Evolutionary conservation across 768 basidiomycete species (phyloP).

Genomic region (Boletellus ananiceps): DNA sequence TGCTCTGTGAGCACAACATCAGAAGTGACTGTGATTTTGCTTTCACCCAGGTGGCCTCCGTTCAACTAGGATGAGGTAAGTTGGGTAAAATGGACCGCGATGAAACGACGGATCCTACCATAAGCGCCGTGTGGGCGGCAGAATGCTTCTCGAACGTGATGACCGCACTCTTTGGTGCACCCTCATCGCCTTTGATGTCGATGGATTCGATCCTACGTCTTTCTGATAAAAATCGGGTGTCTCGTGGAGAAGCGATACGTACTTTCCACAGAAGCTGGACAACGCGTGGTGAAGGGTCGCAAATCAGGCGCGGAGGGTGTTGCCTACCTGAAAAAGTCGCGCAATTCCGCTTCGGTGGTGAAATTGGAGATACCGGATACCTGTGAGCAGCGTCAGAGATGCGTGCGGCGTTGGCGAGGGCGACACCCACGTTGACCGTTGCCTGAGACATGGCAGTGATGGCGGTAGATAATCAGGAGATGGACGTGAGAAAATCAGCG

Average conservation of each 20-base stretch:
- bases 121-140: constrained; percentile 81
- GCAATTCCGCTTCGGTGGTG: constrained; percentile 64
- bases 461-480: not conserved
- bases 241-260: constrained; percentile 18
- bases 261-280: constrained; percentile 84
- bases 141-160: constrained; percentile 81
- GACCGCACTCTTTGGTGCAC: constrained; percentile 46
- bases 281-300: not conserved
- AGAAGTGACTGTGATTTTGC: constrained; percentile 65
- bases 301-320: not conserved
- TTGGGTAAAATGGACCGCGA: not conserved
- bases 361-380: constrained; percentile 65
- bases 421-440: constrained; percentile 35
- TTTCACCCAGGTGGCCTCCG: constrained; percentile 72
- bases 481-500: constrained; percentile 10
- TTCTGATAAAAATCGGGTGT: constrained; percentile 1
- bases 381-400: constrained; percentile 32
- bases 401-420: not conserved
- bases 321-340: constrained; percentile 77
- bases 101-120: constrained; percentile 41
- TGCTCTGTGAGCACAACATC: constrained; percentile 58
- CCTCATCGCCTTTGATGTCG: constrained; percentile 44
- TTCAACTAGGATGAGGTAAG: constrained; percentile 45
- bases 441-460: constrained; percentile 20
- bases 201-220: constrained; percentile 58